These are phyloP conservation scores for Penicillium ochrochloron DNA, from an alignment of 495 filamentous ascomycete species.

Conservation along the genomic window DNA sequence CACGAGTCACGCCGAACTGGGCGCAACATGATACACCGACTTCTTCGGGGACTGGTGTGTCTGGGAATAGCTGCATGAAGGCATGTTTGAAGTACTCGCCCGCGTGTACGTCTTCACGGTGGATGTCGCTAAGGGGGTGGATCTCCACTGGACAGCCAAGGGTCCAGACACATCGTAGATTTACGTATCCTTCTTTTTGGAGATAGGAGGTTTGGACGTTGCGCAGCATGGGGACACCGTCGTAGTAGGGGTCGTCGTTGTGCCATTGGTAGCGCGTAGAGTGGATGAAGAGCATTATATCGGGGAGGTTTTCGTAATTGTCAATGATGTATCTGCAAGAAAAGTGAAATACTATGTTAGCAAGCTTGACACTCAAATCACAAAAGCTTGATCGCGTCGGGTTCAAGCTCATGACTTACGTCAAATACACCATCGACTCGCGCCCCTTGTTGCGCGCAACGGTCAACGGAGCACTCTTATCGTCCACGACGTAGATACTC, in stretches of 20 bases:
- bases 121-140: conserved; percentile 48
- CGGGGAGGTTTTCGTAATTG: conserved; percentile 63
- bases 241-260: conserved; percentile 57
- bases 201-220: conserved; percentile 61
- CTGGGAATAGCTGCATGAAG: conserved; percentile 61
- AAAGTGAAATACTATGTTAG: conserved; percentile 11
- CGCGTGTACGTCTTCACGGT: conserved; percentile 49
- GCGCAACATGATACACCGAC: conserved; percentile 69
- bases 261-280: conserved; percentile 68
- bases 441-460: conserved; percentile 58
- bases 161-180: conserved; percentile 67
- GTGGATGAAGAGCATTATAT: conserved; percentile 65
- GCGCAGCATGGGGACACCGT: conserved; percentile 53
- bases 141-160: conserved; percentile 67
- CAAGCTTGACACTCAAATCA: background rate
- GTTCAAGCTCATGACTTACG: conserved; percentile 46
- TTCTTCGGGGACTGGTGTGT: conserved; percentile 47
- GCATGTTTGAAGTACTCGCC: conserved; percentile 56
- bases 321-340: conserved; percentile 63
- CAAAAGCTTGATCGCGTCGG: background rate
- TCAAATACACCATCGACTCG: conserved; percentile 64
- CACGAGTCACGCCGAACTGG: conserved; percentile 72
- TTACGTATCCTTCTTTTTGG: conserved; percentile 61
- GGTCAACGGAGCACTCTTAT: conserved; percentile 49
- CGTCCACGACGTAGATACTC: conserved; percentile 59